Percentiles rank a stretch among this genome's conserved stretches.
Evolutionary conservation across 306 rosid genomes (phyloP).

Genomic region (Cucumis cinereus): DNA sequence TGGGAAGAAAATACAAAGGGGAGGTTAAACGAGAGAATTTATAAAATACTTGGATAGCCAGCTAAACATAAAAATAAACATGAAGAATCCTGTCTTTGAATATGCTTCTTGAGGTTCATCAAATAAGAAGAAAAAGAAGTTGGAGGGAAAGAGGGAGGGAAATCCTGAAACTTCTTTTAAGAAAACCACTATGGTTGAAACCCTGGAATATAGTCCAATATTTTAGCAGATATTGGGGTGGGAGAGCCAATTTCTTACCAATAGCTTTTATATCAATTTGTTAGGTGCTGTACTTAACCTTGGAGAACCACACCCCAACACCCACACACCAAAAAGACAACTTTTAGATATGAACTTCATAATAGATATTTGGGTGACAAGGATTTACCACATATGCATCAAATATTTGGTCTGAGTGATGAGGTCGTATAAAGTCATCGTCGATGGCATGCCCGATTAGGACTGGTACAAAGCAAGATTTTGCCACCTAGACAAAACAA

Average conservation of each 20-base stretch:
- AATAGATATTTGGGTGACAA: neutral
- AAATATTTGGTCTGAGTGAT: constrained; percentile 76
- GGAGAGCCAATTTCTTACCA: no score
- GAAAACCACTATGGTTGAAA: neutral
- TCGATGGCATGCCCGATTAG: constrained; percentile 83
- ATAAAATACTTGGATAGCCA: neutral
- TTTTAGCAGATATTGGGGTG: neutral
- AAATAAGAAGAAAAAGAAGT: neutral
- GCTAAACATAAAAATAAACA: neutral
- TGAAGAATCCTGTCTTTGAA: neutral
- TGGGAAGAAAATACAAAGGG: neutral
- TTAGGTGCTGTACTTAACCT: no score
- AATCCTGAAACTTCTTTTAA: neutral
- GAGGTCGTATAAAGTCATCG: constrained; percentile 90
- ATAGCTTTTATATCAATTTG: no score
- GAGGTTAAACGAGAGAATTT: neutral
- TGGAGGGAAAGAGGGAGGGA: neutral
- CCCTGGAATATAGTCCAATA: neutral
- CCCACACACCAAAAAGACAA: no score
- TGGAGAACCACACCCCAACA: no score
- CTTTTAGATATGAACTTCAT: neutral
- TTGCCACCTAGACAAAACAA: constrained; percentile 52
- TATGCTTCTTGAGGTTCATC: neutral
- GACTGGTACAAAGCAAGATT: constrained; percentile 75
- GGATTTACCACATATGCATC: constrained; percentile 73